Evolutionary conservation across 257 asterid genomes (phyloP), one percentile per base, ranked within the genome.

Genomic region (Leptodermis oblonga): DNA sequence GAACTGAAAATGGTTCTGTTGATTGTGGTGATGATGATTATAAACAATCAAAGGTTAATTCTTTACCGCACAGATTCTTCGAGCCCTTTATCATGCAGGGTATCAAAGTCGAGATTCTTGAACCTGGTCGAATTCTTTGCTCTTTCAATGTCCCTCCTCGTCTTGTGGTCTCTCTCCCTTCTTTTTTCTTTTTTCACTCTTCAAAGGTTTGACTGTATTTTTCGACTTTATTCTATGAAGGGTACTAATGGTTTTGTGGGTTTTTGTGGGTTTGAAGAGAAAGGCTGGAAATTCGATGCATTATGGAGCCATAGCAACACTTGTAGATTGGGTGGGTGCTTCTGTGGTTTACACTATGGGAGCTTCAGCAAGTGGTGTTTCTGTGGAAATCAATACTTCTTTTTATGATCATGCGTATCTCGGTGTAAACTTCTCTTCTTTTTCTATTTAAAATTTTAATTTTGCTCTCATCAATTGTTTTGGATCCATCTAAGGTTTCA

Each of bases 301-400:
- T 84, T 87, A 84, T 58, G 98, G 98, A 65, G 92, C 94, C 28
- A 89, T 85, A 65, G 89, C 87, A 74, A 72, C 90, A 30, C 81
- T 92, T 74, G 98, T 92, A 68, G 98, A 92, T 75, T 67, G 82
- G 34, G 81, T 86, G 5, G 94, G 98, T 0, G 82, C 98, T 36
- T 87, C 88, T 30, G 94, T 70, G 17, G 70, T 89, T 36, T 66
- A 56, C 67, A 83, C 97, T 20, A 60, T 77, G 81, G 92, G 98
- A 28, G 83, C 80, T 46, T 70, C 78, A 45, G 45, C 71, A 20
- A 68, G 80, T 9, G 97, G 97, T 5, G 96, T 89, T 36, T 89
- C 97, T 15, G 87, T 92, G 7, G 96, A 86, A 84, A 89, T 92
- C 76, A 83, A 76, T 1, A 87, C 88, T 67, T 86, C 96, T 5